A percentile compares a stretch with the other conserved stretches of the same genome.
phyloP scores from a whole-genome alignment of 1,284 basidiomycete species.

The Tausonia pullulans region DNA sequence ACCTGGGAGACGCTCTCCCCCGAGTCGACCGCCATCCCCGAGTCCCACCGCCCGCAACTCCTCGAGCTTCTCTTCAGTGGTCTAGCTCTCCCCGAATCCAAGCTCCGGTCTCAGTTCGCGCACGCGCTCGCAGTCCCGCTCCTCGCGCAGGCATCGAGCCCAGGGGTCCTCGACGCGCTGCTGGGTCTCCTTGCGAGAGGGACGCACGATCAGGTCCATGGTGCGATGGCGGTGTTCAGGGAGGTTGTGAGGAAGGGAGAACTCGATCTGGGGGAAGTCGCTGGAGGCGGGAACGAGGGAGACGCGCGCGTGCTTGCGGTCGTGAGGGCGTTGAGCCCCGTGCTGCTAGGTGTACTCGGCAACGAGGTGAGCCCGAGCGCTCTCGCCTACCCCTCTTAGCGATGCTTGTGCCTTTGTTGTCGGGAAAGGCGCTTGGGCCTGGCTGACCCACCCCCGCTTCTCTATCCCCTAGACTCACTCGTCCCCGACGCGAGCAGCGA shows the following conservation, averaged over 20 bases:
- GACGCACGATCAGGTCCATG: conserved; percentile 66
- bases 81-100: conserved; percentile 9
- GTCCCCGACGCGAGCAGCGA: conserved; percentile 65
- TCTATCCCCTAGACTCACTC: conserved; percentile 47
- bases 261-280: conserved; percentile 62
- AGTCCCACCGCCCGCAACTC: background rate
- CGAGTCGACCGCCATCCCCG: background rate
- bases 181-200: conserved; percentile 61
- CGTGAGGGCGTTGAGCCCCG: conserved; percentile 68
- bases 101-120: conserved; percentile 14
- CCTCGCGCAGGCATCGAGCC: conserved; percentile 25
- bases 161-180: conserved; percentile 60
- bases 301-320: conserved; percentile 71
- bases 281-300: conserved; percentile 1
- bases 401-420: background rate
- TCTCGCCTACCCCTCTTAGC: background rate
- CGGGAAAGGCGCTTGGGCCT: no score
- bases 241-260: conserved; percentile 68
- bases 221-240: conserved; percentile 85
- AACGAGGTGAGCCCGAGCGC: conserved; percentile 46
- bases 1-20: background rate
- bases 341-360: conserved; percentile 70
- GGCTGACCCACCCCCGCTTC: background rate
- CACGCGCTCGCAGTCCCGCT: conserved; percentile 9
- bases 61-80: conserved; percentile 8